Conservation (phyloP, 208 protist species). For the Angomonas deanei region DNA sequence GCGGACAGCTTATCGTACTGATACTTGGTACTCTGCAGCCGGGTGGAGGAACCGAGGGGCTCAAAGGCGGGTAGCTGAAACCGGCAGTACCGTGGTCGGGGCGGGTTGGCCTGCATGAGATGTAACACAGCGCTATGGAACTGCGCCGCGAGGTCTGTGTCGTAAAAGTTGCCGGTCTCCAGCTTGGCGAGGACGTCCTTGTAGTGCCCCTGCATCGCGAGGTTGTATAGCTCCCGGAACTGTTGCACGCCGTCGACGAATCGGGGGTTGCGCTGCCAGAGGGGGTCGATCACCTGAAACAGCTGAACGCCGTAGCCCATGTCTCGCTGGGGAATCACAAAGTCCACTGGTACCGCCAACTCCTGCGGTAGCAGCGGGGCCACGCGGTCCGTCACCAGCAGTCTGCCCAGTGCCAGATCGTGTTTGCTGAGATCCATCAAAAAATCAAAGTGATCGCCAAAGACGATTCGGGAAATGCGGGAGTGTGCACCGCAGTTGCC, state of each 20-base stretch:
- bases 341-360: conserved; percentile 18
- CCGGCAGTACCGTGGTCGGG: conserved; percentile 39
- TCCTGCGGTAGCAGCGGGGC: conserved; percentile 4
- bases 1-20: conserved; percentile 14
- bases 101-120: conserved; percentile 10
- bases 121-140: conserved; percentile 7
- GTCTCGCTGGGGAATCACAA: conserved; percentile 17
- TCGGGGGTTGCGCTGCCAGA: neutral
- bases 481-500: conserved; percentile 53
- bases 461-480: conserved; percentile 31
- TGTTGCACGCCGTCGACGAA: conserved; percentile 1
- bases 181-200: conserved; percentile 4
- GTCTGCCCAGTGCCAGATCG: conserved; percentile 17
- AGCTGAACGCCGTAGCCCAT: conserved; percentile 9
- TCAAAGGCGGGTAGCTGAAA: conserved; percentile 42
- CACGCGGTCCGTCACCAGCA: conserved; percentile 18
- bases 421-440: conserved; percentile 17
- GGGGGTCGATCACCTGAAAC: conserved; percentile 17
- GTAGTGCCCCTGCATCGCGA: conserved; percentile 9
- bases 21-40: conserved; percentile 6
- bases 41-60: conserved; percentile 14
- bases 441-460: conserved; percentile 35
- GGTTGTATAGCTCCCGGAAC: conserved; percentile 12
- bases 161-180: conserved; percentile 2
- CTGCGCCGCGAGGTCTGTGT: conserved; percentile 1